Evolutionary conservation across 176 grass and related monocot species (phyloP).

Genomic region (Oryza glaberrima): DNA sequence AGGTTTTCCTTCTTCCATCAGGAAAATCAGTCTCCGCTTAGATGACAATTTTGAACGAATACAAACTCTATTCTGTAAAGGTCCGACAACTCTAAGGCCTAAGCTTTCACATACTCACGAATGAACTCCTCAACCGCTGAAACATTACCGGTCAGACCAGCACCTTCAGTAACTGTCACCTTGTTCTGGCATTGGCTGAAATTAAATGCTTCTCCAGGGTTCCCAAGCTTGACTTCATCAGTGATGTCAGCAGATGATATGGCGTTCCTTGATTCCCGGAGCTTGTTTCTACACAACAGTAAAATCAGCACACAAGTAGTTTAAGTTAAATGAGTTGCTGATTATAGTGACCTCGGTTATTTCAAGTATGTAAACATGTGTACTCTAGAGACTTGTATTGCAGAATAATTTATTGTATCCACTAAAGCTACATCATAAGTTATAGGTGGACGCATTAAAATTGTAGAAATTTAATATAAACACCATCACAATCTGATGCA

Average conservation of each 20-base stretch:
- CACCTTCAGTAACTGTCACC: constrained; percentile 68
- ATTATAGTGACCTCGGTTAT: neutral
- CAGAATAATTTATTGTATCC: neutral
- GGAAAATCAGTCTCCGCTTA: no score
- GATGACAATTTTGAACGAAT: neutral
- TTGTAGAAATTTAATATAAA: neutral
- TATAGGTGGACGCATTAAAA: neutral
- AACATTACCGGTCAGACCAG: constrained; percentile 66
- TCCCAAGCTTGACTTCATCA: constrained; percentile 69
- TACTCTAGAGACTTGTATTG: neutral
- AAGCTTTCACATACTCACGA: constrained; percentile 57
- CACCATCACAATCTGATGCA: neutral
- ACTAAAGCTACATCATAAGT: neutral
- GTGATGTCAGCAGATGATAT: constrained; percentile 81
- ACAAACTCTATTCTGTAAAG: neutral
- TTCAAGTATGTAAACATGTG: neutral
- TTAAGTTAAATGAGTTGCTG: constrained; percentile 8
- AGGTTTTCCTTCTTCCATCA: no score
- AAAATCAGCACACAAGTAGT: neutral
- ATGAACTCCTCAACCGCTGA: constrained; percentile 68
- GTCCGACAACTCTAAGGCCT: neutral
- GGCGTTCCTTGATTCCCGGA: constrained; percentile 78
- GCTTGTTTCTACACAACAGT: constrained; percentile 70
- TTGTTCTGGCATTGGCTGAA: constrained; percentile 87
- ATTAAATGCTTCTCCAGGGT: constrained; percentile 65